Conservation (phyloP, 192 early-diverging fungal species). For the Rhizophagus clarus region DNA sequence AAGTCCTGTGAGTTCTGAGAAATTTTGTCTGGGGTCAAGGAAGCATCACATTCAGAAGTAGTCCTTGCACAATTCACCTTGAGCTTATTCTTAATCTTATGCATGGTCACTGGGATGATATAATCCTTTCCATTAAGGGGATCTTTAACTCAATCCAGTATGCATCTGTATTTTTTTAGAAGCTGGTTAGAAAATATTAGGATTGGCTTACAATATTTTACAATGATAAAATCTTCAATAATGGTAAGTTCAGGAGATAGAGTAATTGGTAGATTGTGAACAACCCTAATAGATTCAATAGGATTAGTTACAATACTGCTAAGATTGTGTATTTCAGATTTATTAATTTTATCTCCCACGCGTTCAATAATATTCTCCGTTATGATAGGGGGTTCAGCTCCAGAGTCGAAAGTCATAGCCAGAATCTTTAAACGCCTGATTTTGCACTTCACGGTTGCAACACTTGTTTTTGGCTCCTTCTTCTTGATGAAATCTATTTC, state of each 20-base stretch:
- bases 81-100: neutral
- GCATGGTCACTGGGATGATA: slow-evolving; percentile 13
- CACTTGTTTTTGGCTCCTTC: too few relatives aligned
- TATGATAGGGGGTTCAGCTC: neutral
- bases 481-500: neutral
- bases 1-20: too few relatives aligned
- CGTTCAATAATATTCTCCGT: neutral
- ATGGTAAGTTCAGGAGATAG: neutral
- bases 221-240: neutral
- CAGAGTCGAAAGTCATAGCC: neutral
- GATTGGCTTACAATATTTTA: neutral
- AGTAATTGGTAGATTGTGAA: neutral
- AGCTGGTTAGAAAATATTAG: neutral
- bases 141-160: slow-evolving; percentile 4
- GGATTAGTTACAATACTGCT: too few relatives aligned
- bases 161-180: neutral
- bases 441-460: neutral
- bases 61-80: too few relatives aligned
- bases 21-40: too few relatives aligned
- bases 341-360: neutral
- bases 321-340: neutral
- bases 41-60: too few relatives aligned
- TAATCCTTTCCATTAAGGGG: slow-evolving; percentile 1
- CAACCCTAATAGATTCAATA: too few relatives aligned
- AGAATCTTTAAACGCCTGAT: slow-evolving; percentile 10